Percentiles rank a stretch among this genome's conserved stretches.
Evolutionary conservation across 805 yeast genomes (phyloP).

Genomic region (Cyberlindnera euphorbiiphila): DNA sequence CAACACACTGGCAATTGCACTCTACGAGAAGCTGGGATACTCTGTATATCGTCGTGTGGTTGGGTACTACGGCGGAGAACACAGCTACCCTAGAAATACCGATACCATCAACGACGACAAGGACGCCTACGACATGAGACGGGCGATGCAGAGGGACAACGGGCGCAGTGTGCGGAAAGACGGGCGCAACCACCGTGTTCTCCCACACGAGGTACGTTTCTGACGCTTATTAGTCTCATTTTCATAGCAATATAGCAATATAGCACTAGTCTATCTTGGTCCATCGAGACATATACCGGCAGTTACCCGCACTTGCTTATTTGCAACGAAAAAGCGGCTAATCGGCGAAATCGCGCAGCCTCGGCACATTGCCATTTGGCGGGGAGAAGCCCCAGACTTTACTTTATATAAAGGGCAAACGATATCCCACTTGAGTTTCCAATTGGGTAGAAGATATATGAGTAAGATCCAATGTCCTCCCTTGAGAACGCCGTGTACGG

Average conservation of each 20-base stretch:
- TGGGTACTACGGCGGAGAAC: conserved; percentile 75
- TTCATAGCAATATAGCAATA: too few relatives aligned
- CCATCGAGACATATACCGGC: too few relatives aligned
- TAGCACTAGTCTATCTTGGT: too few relatives aligned
- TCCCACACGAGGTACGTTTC: conserved; percentile 65
- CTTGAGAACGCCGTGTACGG: conserved; percentile 80
- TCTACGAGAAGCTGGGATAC: conserved; percentile 87
- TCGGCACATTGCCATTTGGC: too few relatives aligned
- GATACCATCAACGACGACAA: conserved; percentile 55
- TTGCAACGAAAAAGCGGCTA: too few relatives aligned
- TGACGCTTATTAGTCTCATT: too few relatives aligned
- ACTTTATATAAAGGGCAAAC: too few relatives aligned
- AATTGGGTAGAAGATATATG: too few relatives aligned
- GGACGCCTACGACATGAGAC: conserved; percentile 90
- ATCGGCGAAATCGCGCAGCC: too few relatives aligned
- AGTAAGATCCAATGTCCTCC: conserved; percentile 39
- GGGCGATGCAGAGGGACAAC: conserved; percentile 54
- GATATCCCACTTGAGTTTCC: not conserved
- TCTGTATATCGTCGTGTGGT: conserved; percentile 81
- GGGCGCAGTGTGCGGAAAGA: conserved; percentile 50
- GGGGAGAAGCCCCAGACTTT: too few relatives aligned
- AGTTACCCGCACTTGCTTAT: too few relatives aligned
- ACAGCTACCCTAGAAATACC: conserved; percentile 34
- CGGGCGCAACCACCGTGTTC: conserved; percentile 56
- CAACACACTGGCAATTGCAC: conserved; percentile 69